Base-by-base conservation (phyloP, 2,329 filamentous ascomycete genomes). In the Fusarium cicatricum region DNA sequence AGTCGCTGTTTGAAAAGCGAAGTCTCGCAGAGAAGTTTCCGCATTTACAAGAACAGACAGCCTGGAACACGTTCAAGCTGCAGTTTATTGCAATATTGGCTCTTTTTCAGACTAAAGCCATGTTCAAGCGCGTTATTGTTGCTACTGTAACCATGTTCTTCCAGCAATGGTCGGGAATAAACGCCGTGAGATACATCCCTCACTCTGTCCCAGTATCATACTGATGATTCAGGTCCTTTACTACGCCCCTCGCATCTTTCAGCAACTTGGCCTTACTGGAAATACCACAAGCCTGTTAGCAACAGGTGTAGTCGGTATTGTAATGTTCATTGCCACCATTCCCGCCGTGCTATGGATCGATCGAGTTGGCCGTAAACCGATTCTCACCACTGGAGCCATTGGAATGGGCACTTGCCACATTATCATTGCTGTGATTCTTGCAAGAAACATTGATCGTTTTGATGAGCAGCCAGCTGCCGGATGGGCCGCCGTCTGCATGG, bases 1-100 rank as follows among this genome's bases (percentile, higher is more conserved):
- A 92, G 71, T 88, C 86, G 0, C 72, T 90, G 15, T 95, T 94
- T 63, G 90, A 94, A 74, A 90, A 92, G 75, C 81, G 86, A 38
- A 86, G 84, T 3, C 76, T 87, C 2, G 82, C 83, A 0, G 87
- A 90, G 65, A 78, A 86, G 16, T 92, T 90, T 71, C 90, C 90
- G 1, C 78, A 88, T 29, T 76, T 90, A 12, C 77, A 80, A 2
- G 80, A 87, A 54, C 79, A 80, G 44, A 89, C 85, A 0, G 74
- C 78, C 1, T 83, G 80, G 83, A 88, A 89, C 70, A 81, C 75
- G n/a, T 82, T 87, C 68, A 90, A 86, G 74, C 77, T 90, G 8
- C 87, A 91, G 65, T 91, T 87, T 57, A 83, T 91, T 2, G 85
- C 87, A 8, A 86, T 89, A 57, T 80, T 76, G 8, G 85, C 84